Evolutionary conservation across 129 eudicot genomes (phyloP), one percentile per base, ranked within the genome.

Genomic region (Glebionis coronaria): DNA sequence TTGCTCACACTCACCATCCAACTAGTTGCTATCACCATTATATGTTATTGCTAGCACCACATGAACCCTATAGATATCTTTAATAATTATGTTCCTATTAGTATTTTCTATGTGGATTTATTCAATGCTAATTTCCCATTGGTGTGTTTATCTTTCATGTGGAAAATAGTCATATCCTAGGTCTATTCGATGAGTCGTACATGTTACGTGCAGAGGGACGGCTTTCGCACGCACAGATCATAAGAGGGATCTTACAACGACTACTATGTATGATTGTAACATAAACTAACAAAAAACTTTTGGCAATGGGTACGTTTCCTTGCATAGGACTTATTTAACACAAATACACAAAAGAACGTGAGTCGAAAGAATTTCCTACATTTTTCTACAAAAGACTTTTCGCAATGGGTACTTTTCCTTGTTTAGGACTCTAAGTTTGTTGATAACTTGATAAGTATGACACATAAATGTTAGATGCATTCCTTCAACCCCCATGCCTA

Each of bases 31-130:
- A 61, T 50, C 53, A 35, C 56, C 27, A 54, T 53, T 62, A 9
- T 9, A 10, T 35, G 47, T 5, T 15, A 35, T 29, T 35, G 46
- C 12, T 23, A 28, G 3, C 63, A 52, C 47, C 70, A 72, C 70
- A 72, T 50, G 61, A 15, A 68, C 20, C 23, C 73, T 12, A 38
- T 25, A 70, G 23, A 28, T n/a, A 44, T 21, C 19, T 73, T 64
- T 35, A 73, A 64, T 65, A 11, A 55, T 73, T 55, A 64, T 64
- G 58, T 44, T 54, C 45, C 77, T 23, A 63, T 64, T 64, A n/a
- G n/a, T n/a, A 27, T 64, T 57, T 42, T 10, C 42, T 38, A 21
- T 50, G 76, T 61, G 44, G 69, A 61, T 20, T 40, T 40, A 35
- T 40, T 42, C 19, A 13, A 52, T 13, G 56, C 65, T 56, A 44